These are phyloP conservation scores for Echria macrotheca DNA, from an alignment of 495 filamentous ascomycete genomes.

Conservation along the genomic window DNA sequence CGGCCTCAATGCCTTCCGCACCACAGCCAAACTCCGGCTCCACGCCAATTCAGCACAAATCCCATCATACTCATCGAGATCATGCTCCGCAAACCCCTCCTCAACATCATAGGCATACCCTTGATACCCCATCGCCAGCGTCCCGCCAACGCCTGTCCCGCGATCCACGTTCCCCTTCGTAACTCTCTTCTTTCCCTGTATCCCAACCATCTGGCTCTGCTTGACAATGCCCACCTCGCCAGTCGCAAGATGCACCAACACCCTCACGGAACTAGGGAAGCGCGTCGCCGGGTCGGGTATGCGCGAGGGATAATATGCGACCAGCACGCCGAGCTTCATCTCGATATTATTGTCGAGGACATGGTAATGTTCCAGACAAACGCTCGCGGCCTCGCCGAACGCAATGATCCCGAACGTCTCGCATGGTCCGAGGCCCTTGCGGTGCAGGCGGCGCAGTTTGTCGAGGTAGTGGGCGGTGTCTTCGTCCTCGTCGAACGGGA, in stretches of 20 bases:
- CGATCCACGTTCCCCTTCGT: constrained; percentile 44
- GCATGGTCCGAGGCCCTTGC: constrained; percentile 23
- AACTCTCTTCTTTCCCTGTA: constrained; percentile 55
- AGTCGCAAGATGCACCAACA: constrained; percentile 41
- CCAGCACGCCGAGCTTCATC: constrained; percentile 42
- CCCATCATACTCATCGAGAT: constrained; percentile 46
- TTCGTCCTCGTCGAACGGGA: constrained; percentile 49
- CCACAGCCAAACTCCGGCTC: constrained; percentile 40
- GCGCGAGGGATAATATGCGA: constrained; percentile 44
- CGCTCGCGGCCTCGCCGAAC: constrained; percentile 29
- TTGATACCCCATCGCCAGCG: constrained; percentile 30
- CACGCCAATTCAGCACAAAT: constrained; percentile 45
- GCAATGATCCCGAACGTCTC: constrained; percentile 35
- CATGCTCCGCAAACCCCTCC: constrained; percentile 48
- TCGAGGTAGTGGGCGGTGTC: constrained; percentile 50
- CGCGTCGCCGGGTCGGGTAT: constrained; percentile 38
- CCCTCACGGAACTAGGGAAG: constrained; percentile 36
- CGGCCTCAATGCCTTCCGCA: constrained; percentile 53
- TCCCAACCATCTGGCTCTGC: constrained; percentile 51
- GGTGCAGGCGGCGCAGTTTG: constrained; percentile 32
- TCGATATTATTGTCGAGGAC: constrained; percentile 34
- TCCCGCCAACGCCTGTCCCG: constrained; percentile 48
- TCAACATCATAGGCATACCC: constrained; percentile 38
- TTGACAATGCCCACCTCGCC: constrained; percentile 43
- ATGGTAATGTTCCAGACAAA: constrained; percentile 35